Percentiles rank a stretch among this genome's conserved stretches.
Evolutionary conservation across 2,329 filamentous ascomycete genomes (phyloP).

Genomic region (Diatrype stigma): DNA sequence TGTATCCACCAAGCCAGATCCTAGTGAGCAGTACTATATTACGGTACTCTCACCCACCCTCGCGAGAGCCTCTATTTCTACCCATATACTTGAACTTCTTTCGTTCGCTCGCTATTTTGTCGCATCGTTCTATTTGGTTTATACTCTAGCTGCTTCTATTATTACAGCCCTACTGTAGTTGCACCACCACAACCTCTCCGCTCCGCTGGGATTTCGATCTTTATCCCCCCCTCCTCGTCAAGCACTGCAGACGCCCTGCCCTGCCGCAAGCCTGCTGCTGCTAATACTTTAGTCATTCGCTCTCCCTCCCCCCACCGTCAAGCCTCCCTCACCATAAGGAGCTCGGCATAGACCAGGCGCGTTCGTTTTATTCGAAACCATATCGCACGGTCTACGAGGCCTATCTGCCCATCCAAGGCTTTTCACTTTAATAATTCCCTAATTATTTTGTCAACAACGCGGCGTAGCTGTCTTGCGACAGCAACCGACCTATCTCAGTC

Average conservation of each 20-base stretch:
- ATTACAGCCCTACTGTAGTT: neutral
- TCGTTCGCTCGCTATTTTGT: conserved; percentile 2
- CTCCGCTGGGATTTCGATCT: neutral
- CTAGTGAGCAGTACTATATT: conserved; percentile 12
- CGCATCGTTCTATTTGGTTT: neutral
- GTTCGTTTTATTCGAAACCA: neutral
- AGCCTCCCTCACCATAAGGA: neutral
- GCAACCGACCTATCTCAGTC: conserved; percentile 17
- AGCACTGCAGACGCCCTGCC: neutral
- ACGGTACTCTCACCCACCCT: conserved; percentile 2
- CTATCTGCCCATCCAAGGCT: neutral
- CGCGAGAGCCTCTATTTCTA: conserved; percentile 5
- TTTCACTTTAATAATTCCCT: neutral
- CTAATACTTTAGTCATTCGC: neutral
- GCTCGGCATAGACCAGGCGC: neutral
- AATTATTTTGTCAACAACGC: conserved; percentile 16
- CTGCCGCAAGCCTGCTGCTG: neutral
- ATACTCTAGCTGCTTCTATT: neutral
- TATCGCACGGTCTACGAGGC: neutral
- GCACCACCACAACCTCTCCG: neutral
- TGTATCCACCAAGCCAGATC: conserved; percentile 7
- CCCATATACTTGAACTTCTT: conserved; percentile 9
- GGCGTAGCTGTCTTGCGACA: conserved; percentile 26
- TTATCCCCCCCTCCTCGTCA: neutral
- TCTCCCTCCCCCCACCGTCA: neutral